A percentile compares a stretch with the other conserved stretches of the same genome.
phyloP scores from a whole-genome alignment of 306 rosid genomes.

The Mucuna pruriens region DNA sequence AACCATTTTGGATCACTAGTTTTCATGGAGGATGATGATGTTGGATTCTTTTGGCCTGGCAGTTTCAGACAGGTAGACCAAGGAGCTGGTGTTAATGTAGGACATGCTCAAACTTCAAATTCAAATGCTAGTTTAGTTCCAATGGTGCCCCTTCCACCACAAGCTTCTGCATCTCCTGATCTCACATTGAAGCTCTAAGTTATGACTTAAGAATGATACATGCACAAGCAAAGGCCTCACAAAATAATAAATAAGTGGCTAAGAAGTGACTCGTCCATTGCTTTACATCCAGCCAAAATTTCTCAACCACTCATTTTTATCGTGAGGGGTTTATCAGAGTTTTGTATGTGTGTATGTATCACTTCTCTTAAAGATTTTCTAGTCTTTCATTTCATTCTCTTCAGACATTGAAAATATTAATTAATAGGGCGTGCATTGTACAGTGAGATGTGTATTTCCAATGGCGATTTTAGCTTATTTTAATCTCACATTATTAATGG shows the following conservation, averaged over 20 bases:
- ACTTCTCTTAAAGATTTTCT: conserved; percentile 34
- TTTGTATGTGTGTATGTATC: conserved; percentile 21
- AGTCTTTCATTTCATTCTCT: conserved; percentile 20
- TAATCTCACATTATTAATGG: conserved; percentile 30
- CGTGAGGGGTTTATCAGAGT: conserved; percentile 32
- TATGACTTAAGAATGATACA: conserved; percentile 17
- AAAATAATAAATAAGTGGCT: conserved; percentile 31
- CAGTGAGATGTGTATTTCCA: conserved; percentile 69
- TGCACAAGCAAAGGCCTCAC: conserved; percentile 23
- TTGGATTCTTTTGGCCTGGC: conserved; percentile 82
- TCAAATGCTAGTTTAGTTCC: conserved; percentile 47
- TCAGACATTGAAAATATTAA: conserved; percentile 37
- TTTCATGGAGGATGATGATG: conserved; percentile 79
- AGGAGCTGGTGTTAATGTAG: conserved; percentile 37
- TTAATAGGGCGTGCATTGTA: conserved; percentile 54
- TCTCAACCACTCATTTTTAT: conserved; percentile 33
- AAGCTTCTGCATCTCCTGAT: conserved; percentile 70
- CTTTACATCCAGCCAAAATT: neutral
- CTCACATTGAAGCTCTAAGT: conserved; percentile 84
- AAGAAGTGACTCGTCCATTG: conserved; percentile 14
- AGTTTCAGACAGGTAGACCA: conserved; percentile 79
- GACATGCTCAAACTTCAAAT: conserved; percentile 45
- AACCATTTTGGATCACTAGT: conserved; percentile 64
- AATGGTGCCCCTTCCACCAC: conserved; percentile 48
- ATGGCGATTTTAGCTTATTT: conserved; percentile 51